These are phyloP conservation scores for Ophiostoma piceae DNA, from an alignment of 2,329 filamentous ascomycete genomes.

Conservation along the genomic window DNA sequence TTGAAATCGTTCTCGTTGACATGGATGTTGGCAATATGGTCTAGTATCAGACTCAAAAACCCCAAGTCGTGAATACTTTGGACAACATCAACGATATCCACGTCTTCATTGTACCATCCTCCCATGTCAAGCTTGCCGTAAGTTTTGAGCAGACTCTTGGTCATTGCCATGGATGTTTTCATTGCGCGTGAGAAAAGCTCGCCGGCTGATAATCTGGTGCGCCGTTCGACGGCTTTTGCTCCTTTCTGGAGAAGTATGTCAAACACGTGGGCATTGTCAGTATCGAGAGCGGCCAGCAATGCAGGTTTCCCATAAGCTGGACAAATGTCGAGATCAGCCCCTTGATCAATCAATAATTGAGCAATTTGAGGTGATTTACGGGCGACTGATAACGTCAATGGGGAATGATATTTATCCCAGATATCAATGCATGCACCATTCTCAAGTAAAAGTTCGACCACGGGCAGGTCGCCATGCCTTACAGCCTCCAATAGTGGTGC, in stretches of 20 bases:
- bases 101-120: neutral
- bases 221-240: neutral
- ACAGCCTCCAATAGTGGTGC: neutral
- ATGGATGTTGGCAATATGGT: neutral
- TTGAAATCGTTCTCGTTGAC: neutral
- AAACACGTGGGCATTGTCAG: accelerated
- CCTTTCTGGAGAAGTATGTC: neutral
- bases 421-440: neutral
- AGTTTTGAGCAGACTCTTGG: neutral
- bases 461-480: neutral
- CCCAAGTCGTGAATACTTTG: neutral
- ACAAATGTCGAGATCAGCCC: neutral
- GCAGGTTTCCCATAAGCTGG: neutral
- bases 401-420: too few relatives aligned
- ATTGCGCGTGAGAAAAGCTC: neutral
- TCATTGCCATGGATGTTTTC: neutral
- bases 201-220: too few relatives aligned
- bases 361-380: too few relatives aligned
- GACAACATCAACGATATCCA: neutral
- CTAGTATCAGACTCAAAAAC: neutral
- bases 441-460: neutral
- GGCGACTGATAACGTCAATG: too few relatives aligned
- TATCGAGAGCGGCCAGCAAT: neutral
- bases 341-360: neutral
- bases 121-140: neutral